Evolutionary conservation across 2,329 filamentous ascomycete genomes (phyloP).

Genomic region (Neodidymelliopsis sp.): DNA sequence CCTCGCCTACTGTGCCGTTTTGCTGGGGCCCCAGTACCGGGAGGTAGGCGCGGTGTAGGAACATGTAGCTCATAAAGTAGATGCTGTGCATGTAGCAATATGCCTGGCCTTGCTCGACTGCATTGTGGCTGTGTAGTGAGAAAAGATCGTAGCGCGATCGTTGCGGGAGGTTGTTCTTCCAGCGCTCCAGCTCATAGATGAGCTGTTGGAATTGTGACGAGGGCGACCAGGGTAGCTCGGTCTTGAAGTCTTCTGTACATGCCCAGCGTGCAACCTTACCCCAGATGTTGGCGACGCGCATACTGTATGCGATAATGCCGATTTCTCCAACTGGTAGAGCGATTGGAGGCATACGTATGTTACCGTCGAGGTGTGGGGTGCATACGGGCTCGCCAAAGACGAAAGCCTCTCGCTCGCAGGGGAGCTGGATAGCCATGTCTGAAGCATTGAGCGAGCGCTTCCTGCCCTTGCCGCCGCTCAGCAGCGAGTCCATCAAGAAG

Average conservation of each 20-base stretch:
- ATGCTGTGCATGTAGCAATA: slow-evolving; percentile 54
- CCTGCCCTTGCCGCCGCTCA: slow-evolving; percentile 52
- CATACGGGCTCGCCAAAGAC: slow-evolving; percentile 50
- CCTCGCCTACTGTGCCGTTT: slow-evolving; percentile 35
- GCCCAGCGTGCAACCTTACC: slow-evolving; percentile 53
- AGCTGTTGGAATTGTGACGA: slow-evolving; percentile 48
- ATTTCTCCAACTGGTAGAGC: slow-evolving; percentile 43
- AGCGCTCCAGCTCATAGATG: slow-evolving; percentile 44
- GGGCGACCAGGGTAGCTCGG: slow-evolving; percentile 47
- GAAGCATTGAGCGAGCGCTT: slow-evolving; percentile 44
- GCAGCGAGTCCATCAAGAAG: slow-evolving; percentile 53
- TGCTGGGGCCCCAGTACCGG: slow-evolving; percentile 48
- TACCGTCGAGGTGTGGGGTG: slow-evolving; percentile 45
- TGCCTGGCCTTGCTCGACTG: slow-evolving; percentile 52
- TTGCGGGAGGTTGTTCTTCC: slow-evolving; percentile 46
- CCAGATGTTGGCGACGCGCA: slow-evolving; percentile 52
- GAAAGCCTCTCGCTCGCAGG: slow-evolving; percentile 50
- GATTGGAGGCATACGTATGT: slow-evolving; percentile 38
- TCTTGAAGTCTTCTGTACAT: slow-evolving; percentile 47
- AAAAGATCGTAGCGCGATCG: slow-evolving; percentile 50
- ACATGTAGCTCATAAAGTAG: slow-evolving; percentile 53
- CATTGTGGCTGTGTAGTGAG: slow-evolving; percentile 51
- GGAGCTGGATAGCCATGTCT: slow-evolving; percentile 51
- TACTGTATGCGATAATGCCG: slow-evolving; percentile 50
- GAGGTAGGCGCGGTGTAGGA: slow-evolving; percentile 51